Conservation (phyloP, 2,329 filamentous ascomycete species). For the Hypoxylon sp. region DNA sequence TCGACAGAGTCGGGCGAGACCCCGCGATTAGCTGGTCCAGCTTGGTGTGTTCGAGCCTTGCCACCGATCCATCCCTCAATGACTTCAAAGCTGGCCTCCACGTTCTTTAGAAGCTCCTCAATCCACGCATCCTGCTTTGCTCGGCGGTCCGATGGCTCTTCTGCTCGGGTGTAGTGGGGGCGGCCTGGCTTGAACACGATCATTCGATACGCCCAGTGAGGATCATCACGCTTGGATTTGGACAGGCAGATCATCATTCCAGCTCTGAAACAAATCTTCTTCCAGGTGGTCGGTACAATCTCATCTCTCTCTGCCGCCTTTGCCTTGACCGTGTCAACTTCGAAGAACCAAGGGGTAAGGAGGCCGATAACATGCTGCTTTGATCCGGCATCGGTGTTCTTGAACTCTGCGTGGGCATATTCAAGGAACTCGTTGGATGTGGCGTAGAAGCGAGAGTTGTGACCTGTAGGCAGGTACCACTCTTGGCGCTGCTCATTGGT, state of each 20-base stretch:
- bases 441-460: conserved; percentile 41
- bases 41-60: conserved; percentile 2
- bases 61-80: conserved; percentile 33
- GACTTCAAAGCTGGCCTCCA: conserved; percentile 8
- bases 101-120: not conserved
- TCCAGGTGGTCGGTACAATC: conserved; percentile 30
- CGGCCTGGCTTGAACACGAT: conserved; percentile 35
- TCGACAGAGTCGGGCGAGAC: conserved; percentile 38
- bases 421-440: conserved; percentile 39
- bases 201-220: conserved; percentile 10
- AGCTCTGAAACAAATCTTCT: conserved; percentile 35
- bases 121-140: conserved; percentile 37
- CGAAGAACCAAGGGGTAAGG: conserved; percentile 46
- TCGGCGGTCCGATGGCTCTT: conserved; percentile 13
- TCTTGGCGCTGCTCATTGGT: conserved; percentile 29
- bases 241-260: conserved; percentile 37
- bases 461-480: conserved; percentile 41
- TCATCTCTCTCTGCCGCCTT: conserved; percentile 2
- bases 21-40: conserved; percentile 1
- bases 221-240: not conserved
- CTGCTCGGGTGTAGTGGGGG: conserved; percentile 23
- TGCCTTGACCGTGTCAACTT: conserved; percentile 7
- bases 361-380: conserved; percentile 35
- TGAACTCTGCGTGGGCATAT: conserved; percentile 33
- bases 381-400: not conserved